Base-by-base conservation (phyloP, 768 basidiomycete genomes). In the Psilocybe tampanensis region DNA sequence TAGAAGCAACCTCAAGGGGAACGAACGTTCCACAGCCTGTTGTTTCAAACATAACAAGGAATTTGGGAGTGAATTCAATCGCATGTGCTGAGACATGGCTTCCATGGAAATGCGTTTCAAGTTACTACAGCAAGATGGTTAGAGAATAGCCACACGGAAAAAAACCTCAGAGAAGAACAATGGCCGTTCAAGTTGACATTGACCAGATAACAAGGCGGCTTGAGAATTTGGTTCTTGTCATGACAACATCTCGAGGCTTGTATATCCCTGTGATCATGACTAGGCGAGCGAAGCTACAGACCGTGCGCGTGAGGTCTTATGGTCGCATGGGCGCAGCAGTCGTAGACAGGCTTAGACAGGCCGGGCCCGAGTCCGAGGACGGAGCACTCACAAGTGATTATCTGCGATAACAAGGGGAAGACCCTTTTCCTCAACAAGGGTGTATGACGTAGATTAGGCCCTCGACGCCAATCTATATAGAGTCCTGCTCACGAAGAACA, bases 391-490 rank as follows among this genome's bases (percentile, higher is more conserved):
- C 22, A 51, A 45, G 44, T 26, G n/a, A 5, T 52, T 39, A 24
- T 45, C 34, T 33, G 22, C 45, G 13, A 19, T 47, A 39, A 58
- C 51, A 58, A 57, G 50, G 56, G 56, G 56, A 52, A 32, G 6
- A 42, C 41, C 56, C 51, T 53, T 26, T 52, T 58, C 52, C 44
- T 58, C 32, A 41, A 58, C 56, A 53, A 58, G 22, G 43, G 52
- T 22, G 24, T 19, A 53, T 44, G 52, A 36, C 29, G 26, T 32
- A 32, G 43, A 44, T 5, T 21, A 44, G 44, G 18, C 43, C 15
- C n/a, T 53, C 44, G 15, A 33, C 18, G 19, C n/a, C 22, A 36
- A 9, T 22, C n/a, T 6, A 8, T 29, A 34, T 53, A 23, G 52
- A 43, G 24, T 17, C 22, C 24, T 32, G 4, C 21, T 33, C 23